Evolutionary conservation across 164 flowering plant species (phyloP).

Genomic region (Warburgia ugandensis): DNA sequence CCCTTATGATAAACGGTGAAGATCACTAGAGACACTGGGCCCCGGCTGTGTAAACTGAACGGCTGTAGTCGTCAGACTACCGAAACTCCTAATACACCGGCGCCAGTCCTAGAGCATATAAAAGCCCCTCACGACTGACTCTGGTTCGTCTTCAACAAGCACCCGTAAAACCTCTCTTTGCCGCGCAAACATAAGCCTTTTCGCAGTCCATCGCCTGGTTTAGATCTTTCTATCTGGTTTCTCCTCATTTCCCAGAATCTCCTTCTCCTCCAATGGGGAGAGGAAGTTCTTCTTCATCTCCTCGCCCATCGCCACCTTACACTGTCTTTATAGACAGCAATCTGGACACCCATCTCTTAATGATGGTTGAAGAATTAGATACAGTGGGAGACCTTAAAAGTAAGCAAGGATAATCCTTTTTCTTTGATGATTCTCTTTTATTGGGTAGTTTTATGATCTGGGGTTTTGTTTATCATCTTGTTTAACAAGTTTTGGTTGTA

Average conservation of each 20-base stretch:
- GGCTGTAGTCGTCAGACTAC: too few species aligned
- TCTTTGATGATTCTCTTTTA: background rate
- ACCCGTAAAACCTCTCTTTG: background rate
- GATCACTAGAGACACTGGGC: too few species aligned
- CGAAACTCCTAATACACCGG: too few species aligned
- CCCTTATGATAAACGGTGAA: too few species aligned
- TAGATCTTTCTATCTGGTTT: too few species aligned
- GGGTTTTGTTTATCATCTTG: background rate
- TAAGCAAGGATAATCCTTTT: constrained; percentile 10
- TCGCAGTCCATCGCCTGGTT: background rate
- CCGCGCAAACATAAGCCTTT: background rate
- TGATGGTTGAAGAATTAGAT: constrained; percentile 35
- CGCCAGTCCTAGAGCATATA: too few species aligned
- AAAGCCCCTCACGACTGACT: too few species aligned
- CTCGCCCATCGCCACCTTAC: background rate
- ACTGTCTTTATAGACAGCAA: constrained; percentile 59
- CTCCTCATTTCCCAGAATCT: too few species aligned
- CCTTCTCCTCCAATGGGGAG: constrained; percentile 18
- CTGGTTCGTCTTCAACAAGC: background rate
- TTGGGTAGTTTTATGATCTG: too few species aligned
- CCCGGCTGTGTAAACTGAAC: too few species aligned
- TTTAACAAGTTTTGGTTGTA: background rate
- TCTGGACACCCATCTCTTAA: constrained; percentile 63
- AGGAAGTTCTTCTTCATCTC: background rate
- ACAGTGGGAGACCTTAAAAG: constrained; percentile 56